Percentiles rank a stretch among this genome's conserved stretches.
phyloP scores from a whole-genome alignment of 768 basidiomycete genomes.

The Lepiota subincarnata region DNA sequence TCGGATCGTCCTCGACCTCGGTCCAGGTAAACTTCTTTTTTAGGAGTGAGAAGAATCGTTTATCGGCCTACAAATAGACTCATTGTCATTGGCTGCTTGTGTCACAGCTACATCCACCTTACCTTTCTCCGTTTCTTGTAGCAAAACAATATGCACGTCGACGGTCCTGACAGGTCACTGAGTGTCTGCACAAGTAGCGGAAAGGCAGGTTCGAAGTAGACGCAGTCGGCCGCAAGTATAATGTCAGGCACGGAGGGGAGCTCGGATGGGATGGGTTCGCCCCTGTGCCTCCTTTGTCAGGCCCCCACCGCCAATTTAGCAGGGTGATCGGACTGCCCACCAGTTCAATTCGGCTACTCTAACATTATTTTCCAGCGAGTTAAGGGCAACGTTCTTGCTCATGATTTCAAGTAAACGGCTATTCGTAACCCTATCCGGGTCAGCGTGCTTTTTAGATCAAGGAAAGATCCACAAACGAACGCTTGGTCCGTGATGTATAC shows the following conservation, averaged over 20 bases:
- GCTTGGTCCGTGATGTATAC: constrained; percentile 88
- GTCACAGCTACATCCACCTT: constrained; percentile 1
- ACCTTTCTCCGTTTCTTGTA: constrained; percentile 94
- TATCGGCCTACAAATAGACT: constrained; percentile 62
- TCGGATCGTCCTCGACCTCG: constrained; percentile 66
- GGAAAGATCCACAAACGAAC: constrained; percentile 46
- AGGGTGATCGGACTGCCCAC: constrained; percentile 35
- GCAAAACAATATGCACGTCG: constrained; percentile 79
- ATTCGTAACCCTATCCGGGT: constrained; percentile 12
- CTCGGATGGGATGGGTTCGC: constrained; percentile 47
- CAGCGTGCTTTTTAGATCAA: constrained; percentile 9
- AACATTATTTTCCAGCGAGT: constrained; percentile 51
- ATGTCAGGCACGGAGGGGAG: constrained; percentile 49
- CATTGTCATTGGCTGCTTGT: neutral
- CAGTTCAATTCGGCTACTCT: constrained; percentile 76
- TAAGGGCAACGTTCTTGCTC: constrained; percentile 66
- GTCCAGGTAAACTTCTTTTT: constrained; percentile 75
- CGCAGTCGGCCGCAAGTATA: constrained; percentile 89
- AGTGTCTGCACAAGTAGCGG: constrained; percentile 82
- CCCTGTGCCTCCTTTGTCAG: constrained; percentile 47
- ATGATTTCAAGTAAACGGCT: constrained; percentile 81
- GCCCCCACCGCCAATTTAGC: constrained; percentile 11
- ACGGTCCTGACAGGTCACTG: constrained; percentile 49
- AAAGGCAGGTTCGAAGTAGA: constrained; percentile 93
- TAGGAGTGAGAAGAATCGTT: constrained; percentile 76